phyloP scores from a whole-genome alignment of 495 filamentous ascomycete species.

The Pseudomonodictys pantanalensis region DNA sequence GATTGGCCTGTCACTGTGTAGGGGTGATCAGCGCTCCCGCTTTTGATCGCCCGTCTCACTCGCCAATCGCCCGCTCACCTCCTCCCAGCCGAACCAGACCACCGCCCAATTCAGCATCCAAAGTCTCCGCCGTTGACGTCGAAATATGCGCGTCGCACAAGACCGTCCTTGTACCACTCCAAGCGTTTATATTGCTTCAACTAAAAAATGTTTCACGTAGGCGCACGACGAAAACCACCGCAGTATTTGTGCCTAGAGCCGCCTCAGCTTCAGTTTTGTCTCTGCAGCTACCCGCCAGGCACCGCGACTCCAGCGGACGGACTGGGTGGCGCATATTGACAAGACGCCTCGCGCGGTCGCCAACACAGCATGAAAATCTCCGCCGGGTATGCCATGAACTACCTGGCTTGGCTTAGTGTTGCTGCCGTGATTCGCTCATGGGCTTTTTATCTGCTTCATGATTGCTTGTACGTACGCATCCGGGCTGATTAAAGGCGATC shows the following conservation, averaged over 20 bases:
- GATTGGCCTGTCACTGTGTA: not conserved
- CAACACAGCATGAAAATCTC: constrained; percentile 2
- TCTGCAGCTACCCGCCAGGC: constrained; percentile 10
- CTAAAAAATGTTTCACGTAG: not conserved
- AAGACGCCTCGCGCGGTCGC: not conserved
- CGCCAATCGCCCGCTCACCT: not conserved
- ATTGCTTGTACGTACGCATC: constrained; percentile 11
- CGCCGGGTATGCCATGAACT: not conserved
- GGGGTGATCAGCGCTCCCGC: not conserved
- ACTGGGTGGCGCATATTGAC: constrained; percentile 18
- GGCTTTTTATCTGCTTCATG: constrained; percentile 1
- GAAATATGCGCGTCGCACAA: not conserved
- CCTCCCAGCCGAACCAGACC: not conserved
- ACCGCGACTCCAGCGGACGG: not conserved
- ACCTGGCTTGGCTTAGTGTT: not conserved
- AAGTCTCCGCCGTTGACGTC: not conserved
- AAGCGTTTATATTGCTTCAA: constrained; percentile 1
- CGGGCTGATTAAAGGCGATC: constrained; percentile 1
- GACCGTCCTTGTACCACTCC: not conserved
- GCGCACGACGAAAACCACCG: constrained; percentile 19
- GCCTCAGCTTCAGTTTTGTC: constrained; percentile 7
- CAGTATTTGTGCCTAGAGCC: constrained; percentile 1
- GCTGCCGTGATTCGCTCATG: not conserved
- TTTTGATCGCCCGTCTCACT: not conserved
- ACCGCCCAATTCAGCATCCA: not conserved